Evolutionary conservation across 306 rosid species (phyloP), one percentile per base, ranked within the genome.

Genomic region (Herpetospermum pedunculosum): DNA sequence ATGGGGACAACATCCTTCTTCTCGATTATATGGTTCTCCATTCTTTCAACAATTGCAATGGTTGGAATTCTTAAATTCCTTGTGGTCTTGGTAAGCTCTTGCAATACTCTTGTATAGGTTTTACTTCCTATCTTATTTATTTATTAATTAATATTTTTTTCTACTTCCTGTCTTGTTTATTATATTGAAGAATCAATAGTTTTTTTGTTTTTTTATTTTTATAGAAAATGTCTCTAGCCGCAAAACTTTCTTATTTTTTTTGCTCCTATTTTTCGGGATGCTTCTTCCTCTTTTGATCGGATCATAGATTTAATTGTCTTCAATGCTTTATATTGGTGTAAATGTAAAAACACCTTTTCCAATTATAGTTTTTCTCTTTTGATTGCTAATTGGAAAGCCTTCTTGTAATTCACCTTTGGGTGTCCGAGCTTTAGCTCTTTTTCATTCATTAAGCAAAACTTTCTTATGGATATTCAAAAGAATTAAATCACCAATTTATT

Each of bases 1-100:
- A 84, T 95, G 96, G 97, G 97, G 78, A 95, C 97, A 23, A 76
- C 96, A 29, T 84, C 97, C 82, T 89, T 92, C 87, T 91, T 95
- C 83, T 85, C 96, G 52, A 96, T 92, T 79, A 55, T 95, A 81
- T 95, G 99, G 99, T 95, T 88, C 82, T 80, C 92, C 78, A 50
- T 89, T 73, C 84, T 95, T 89, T 95, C 97, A 1, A 84, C 84
- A 62, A 80, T 95, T 79, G 85, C 86, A 40, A 89, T 88, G 96
- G 88, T 83, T 75, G 99, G 99, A 82, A 77, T 88, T 78, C 75
- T 90, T 81, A 92, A 95, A 86, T 88, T 91, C 83, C 77, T 92
- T 60, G 48, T 85, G 81, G 81, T 88, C 76, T 76, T 95, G 96
- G 99, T 95, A 90, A 83, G 92, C 79, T 67, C 43, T 59, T 80